These are phyloP conservation scores for Cytospora mali DNA, from an alignment of 2,329 filamentous ascomycete genomes.

Conservation along the genomic window DNA sequence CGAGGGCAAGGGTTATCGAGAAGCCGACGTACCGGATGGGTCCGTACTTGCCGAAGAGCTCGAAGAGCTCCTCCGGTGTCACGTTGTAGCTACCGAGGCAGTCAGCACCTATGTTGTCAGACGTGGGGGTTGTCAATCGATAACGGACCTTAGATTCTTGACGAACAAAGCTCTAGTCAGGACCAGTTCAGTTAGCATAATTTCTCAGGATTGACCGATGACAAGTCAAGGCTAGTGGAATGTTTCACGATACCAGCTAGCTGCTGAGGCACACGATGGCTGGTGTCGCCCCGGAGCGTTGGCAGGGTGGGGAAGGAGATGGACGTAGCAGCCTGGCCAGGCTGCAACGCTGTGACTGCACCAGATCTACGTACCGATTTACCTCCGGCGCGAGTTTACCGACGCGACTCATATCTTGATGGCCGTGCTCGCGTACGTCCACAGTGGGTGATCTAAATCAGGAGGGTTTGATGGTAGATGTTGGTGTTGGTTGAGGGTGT, in stretches of 20 bases:
- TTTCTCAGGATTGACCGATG: not conserved
- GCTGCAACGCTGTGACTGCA: not conserved
- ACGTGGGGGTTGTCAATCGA: constrained; percentile 56
- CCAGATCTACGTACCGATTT: constrained; percentile 74
- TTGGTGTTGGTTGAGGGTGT: constrained; percentile 3
- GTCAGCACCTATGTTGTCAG: constrained; percentile 30
- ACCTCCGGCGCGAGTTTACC: constrained; percentile 99
- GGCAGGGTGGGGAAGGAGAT: constrained; percentile 16
- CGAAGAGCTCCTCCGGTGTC: constrained; percentile 95
- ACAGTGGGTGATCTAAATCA: constrained; percentile 24
- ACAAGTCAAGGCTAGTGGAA: constrained; percentile 2
- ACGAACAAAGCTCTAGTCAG: constrained; percentile 91
- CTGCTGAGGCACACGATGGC: not conserved
- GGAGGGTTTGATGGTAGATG: constrained; percentile 8
- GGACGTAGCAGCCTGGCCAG: constrained; percentile 3
- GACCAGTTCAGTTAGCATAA: constrained; percentile 33
- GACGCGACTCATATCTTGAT: constrained; percentile 90
- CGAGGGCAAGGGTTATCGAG: not conserved
- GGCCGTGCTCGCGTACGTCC: constrained; percentile 31
- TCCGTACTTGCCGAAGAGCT: constrained; percentile 97
- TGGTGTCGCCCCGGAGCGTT: not conserved
- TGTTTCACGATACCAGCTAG: not conserved
- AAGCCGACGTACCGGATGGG: constrained; percentile 77
- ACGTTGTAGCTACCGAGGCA: constrained; percentile 83
- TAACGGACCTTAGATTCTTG: constrained; percentile 94